phyloP scores from a whole-genome alignment of 768 basidiomycete species.

The Mrakia blollopis region DNA sequence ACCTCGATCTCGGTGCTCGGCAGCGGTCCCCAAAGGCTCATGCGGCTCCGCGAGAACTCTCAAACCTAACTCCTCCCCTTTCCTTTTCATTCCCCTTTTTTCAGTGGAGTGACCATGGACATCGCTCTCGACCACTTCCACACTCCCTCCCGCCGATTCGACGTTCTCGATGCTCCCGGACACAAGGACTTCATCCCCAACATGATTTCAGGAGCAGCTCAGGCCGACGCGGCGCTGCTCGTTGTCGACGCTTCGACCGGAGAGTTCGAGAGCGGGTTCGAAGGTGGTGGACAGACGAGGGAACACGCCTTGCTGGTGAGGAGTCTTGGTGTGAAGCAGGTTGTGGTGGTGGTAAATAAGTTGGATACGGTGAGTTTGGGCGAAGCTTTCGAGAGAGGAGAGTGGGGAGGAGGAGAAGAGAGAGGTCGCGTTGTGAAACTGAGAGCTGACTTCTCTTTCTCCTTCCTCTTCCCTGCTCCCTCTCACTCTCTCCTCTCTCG shows the following conservation, averaged over 20 bases:
- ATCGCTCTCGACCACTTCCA: constrained; percentile 70
- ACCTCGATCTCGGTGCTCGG: no score
- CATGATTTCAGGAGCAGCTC: constrained; percentile 98
- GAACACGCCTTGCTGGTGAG: constrained; percentile 89
- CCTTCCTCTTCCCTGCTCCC: neutral
- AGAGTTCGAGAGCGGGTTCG: constrained; percentile 94
- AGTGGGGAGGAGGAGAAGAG: no score
- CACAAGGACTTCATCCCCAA: constrained; percentile 98
- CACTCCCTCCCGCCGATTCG: constrained; percentile 72
- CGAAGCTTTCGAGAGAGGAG: no score
- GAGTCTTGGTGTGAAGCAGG: constrained; percentile 84
- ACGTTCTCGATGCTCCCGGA: constrained; percentile 94
- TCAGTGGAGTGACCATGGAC: constrained; percentile 96
- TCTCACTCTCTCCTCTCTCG: neutral
- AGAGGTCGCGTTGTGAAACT: no score
- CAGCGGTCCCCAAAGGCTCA: neutral
- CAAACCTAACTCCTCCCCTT: neutral
- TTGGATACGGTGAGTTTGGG: constrained; percentile 78
- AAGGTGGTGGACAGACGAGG: constrained; percentile 86
- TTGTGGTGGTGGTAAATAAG: constrained; percentile 92
- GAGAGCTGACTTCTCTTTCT: neutral
- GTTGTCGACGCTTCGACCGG: constrained; percentile 86
- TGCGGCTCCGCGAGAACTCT: no score
- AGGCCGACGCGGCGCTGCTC: constrained; percentile 89
- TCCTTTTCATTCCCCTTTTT: neutral